Base-by-base conservation (phyloP, 1,284 basidiomycete genomes). In the Marasmius fiardii region DNA sequence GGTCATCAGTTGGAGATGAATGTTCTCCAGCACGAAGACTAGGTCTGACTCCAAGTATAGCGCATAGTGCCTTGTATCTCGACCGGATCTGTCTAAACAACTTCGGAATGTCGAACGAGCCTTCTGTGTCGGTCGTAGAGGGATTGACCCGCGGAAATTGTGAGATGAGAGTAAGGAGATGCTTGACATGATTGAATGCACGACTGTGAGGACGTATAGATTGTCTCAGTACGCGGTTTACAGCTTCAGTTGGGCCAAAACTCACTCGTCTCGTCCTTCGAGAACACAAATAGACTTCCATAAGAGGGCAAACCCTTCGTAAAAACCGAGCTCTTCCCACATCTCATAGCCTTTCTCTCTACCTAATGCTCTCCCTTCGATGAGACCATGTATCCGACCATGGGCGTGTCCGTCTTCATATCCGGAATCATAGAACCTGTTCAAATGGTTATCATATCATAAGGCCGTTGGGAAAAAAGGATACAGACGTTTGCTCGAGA, bases 261-360 rank as follows among this genome's bases (percentile, higher is more conserved):
- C 79, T 60, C 64, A 86, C 84, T 82, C 79, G 58, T 83, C 65
- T 18, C 65, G 66, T 48, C 72, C 70, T 51, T 75, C 74, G 48
- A 67, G 68, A 21, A 68, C 64, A 43, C 73, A 75, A 53, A 86
- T 67, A 0, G 75, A 73, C 53, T 75, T 68, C 90, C 92, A 97
- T 57, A 88, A 80, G 52, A 65, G 61, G 3, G 93, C 92, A 65
- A 90, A 89, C 2, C 94, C 95, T 65, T 92, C 82, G 67, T 96
- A 96, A 67, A 89, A 98, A 1, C 92, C 95, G 5, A 98, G 80
- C 69, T 98, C 96, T 70, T 97, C 94, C 94, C 95, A 98, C 68
- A 98, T 85, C 72, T 96, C 93, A 69, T 89, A 98, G 0, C 92
- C 93, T 67, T 98, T 95, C 65, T 93, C 88, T 58, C 86, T 81